Conservation (phyloP, 2,329 filamentous ascomycete species). For the Endocalyx cinctus region DNA sequence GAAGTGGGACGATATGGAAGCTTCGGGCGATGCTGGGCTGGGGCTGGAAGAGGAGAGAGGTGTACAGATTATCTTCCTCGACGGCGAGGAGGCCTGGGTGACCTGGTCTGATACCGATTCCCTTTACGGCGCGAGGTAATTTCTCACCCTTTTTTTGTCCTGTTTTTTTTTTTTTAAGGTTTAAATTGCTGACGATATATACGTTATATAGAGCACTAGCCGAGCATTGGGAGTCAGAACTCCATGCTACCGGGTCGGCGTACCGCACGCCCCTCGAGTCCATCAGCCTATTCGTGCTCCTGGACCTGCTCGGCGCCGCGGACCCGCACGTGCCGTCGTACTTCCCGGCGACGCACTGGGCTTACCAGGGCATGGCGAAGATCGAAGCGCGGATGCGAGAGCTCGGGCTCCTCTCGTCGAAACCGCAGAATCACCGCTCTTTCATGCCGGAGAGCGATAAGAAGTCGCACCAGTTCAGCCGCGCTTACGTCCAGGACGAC, state of each 20-base stretch:
- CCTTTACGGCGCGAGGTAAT: slow-evolving; percentile 78
- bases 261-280: slow-evolving; percentile 71
- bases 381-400: slow-evolving; percentile 71
- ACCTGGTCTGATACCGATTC: slow-evolving; percentile 78
- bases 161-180: not conserved
- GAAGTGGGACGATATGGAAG: slow-evolving; percentile 75
- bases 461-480: slow-evolving; percentile 39
- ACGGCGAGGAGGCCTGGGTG: slow-evolving; percentile 90
- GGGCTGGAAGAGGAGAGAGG: slow-evolving; percentile 72
- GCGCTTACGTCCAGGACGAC: slow-evolving; percentile 69
- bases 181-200: not conserved
- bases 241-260: slow-evolving; percentile 67
- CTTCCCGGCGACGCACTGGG: slow-evolving; percentile 89
- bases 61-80: slow-evolving; percentile 83
- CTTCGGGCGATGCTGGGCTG: slow-evolving; percentile 46
- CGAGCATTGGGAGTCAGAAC: slow-evolving; percentile 68
- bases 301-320: slow-evolving; percentile 76
- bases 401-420: slow-evolving; percentile 51
- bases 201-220: slow-evolving; percentile 59
- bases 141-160: not conserved
- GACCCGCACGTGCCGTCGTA: slow-evolving; percentile 75
- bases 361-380: slow-evolving; percentile 70
- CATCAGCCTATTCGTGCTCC: slow-evolving; percentile 84
- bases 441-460: slow-evolving; percentile 67
- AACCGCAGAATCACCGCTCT: slow-evolving; percentile 33